Evolutionary conservation across 2,329 filamentous ascomycete genomes (phyloP), one percentile per base, ranked within the genome.

Genomic region (Trichoderma oligosporum): DNA sequence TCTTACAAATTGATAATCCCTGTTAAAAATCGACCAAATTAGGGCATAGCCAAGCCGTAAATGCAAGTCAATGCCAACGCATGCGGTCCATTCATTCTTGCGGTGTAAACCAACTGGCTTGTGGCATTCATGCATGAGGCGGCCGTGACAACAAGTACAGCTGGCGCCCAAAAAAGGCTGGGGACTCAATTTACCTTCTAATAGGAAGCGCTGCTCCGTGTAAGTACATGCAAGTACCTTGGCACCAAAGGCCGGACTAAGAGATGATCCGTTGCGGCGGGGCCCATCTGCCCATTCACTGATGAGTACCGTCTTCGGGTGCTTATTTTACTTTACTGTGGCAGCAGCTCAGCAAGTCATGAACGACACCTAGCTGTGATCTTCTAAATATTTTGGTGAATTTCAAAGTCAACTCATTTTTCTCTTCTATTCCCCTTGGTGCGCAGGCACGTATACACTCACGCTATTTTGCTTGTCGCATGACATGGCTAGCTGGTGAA

Each of bases 401-500:
- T 35, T n/a, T 18, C 16, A 59, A 44, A 29, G 33, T 22, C 57
- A 24, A 51, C 57, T 35, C 51, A 36, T 16, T 42, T 20, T 22
- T 24, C 7, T n/a, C 36, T 4, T 22, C 24, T 20, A 4, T 24
- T 22, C 16, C 18, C 16, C 24, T 16, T 11, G 24, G 18, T 47
- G 41, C 56, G 46, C 52, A 44, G 4, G 16, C 46, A 46, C 48
- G 45, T 31, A 20, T 48, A 42, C 33, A 16, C 46, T 14, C 41
- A 57, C 44, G 49, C 51, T 39, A 33, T 36, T 31, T 38, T 29
- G 41, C 35, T 49, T 52, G 35, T 33, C 44, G 45, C 44, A 46
- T 59, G 64, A 55, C 46, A 64, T 65, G 64, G 58, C 62, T 61
- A 56, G 59, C 60, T 60, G 61, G 56, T 65, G 61, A 63, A 58